Evolutionary conservation across 352 stramenopile genomes (phyloP), one percentile per base, ranked within the genome.

Genomic region (Phytophthora europaea): DNA sequence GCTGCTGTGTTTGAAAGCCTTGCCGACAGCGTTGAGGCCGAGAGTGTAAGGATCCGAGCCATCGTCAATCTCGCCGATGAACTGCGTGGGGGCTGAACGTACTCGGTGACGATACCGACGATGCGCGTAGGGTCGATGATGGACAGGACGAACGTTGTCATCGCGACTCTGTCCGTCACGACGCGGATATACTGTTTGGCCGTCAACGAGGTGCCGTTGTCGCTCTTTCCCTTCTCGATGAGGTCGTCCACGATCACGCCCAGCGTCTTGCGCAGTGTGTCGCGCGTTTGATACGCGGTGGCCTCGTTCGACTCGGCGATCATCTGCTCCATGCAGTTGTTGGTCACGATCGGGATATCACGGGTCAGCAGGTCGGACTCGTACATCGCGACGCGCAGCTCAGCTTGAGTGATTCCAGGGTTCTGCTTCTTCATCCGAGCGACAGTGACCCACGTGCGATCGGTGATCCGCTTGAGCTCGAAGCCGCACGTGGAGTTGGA

Each of bases 171-270:
- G 43, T 50, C 43, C 18, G 43, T 50, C 43, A 50, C 43, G 43
- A 50, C 43, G 15, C 43, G 43, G 7, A 50, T 15, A 50, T 50
- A 50, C 18, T 50, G 5, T 50, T 50, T 50, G 43, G 43, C 43
- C 18, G 43, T 50, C 8, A 87, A 66, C 3, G 48, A 54, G 5
- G 48, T 54, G 2, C 79, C 80, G 16, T 79, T 69, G 50, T 57
- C 52, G 22, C 60, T 65, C 12, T 61, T 73, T 0, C 67, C 70
- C 23, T 70, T 69, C 48, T 71, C 69, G 34, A 83, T 78, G 34
- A 87, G 60, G 33, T 77, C 69, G 65, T 87, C 76, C 3, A 87
- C 58, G 34, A 87, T 78, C 43, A 78, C 72, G 3, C 81, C 68
- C 16, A 85, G 23, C 6, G 76, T 80, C 65, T 80, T 82, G 57